A percentile compares a stretch with the other conserved stretches of the same genome.
Conservation (phyloP, 305 asterid genomes). For the Rubia tinctorum region DNA sequence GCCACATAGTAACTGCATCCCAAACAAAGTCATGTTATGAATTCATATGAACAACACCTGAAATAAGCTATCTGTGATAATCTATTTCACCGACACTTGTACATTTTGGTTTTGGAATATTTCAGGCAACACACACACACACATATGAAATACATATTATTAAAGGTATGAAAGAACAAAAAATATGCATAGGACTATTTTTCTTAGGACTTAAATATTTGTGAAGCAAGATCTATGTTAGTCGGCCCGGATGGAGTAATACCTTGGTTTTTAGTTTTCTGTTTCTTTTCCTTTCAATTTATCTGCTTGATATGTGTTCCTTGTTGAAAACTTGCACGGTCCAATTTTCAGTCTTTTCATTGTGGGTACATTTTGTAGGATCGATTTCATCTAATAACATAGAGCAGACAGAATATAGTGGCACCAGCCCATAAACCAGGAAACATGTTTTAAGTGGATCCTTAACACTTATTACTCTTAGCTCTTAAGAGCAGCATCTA, state of each 20-base stretch:
- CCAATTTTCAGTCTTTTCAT: neutral
- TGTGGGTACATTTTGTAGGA: neutral
- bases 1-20: neutral
- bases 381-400: neutral
- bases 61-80: neutral
- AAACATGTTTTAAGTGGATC: neutral
- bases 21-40: neutral
- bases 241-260: neutral
- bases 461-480: neutral
- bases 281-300: neutral
- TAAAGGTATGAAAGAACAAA: neutral
- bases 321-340: neutral
- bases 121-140: neutral
- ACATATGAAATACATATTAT: too few species aligned
- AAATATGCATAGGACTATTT: neutral
- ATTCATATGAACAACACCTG: neutral
- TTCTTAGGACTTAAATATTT: too few species aligned
- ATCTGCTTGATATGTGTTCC: neutral
- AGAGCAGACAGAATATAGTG: neutral
- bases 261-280: neutral
- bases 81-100: neutral
- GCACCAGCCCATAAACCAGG: neutral
- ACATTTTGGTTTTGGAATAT: neutral
- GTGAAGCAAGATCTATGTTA: too few species aligned
- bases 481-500: neutral